Conservation (phyloP, 2,329 filamentous ascomycete species). For the Colletotrichum melonis region DNA sequence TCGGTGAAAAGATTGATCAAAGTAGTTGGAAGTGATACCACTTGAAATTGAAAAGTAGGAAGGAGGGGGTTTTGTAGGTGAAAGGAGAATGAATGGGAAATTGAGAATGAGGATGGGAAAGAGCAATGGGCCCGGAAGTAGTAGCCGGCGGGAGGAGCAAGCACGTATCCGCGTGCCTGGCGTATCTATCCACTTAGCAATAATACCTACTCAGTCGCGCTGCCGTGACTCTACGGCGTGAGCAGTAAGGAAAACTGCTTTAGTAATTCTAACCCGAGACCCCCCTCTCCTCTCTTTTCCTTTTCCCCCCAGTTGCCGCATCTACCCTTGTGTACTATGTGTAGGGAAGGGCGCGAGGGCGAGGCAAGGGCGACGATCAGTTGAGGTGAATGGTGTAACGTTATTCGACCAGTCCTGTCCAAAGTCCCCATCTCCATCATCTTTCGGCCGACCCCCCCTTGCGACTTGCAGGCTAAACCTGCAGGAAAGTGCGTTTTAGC, state of each 20-base stretch:
- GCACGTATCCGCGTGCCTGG: neutral
- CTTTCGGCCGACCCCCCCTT: neutral
- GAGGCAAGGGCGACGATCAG: slow-evolving; percentile 15
- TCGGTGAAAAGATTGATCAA: neutral
- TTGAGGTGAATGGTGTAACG: slow-evolving; percentile 3
- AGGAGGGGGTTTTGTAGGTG: neutral
- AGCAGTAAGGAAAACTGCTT: neutral
- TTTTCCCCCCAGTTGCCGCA: slow-evolving; percentile 14
- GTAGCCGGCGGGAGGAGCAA: neutral
- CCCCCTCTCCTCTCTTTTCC: neutral
- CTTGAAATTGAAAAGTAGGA: neutral
- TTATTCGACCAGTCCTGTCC: slow-evolving; percentile 8
- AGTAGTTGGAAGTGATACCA: neutral
- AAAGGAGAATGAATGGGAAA: too few relatives aligned
- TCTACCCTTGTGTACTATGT: slow-evolving; percentile 17
- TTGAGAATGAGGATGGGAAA: neutral
- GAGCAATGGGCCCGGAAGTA: neutral
- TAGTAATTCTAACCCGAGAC: neutral
- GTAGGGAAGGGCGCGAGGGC: neutral
- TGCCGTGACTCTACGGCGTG: neutral
- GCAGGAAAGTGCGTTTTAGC: neutral
- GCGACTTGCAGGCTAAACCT: neutral
- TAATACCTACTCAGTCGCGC: neutral
- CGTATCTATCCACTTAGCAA: neutral
- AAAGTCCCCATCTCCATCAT: neutral